Base-by-base conservation (phyloP, 331 rosid genomes). In the Pyracantha coccinea region DNA sequence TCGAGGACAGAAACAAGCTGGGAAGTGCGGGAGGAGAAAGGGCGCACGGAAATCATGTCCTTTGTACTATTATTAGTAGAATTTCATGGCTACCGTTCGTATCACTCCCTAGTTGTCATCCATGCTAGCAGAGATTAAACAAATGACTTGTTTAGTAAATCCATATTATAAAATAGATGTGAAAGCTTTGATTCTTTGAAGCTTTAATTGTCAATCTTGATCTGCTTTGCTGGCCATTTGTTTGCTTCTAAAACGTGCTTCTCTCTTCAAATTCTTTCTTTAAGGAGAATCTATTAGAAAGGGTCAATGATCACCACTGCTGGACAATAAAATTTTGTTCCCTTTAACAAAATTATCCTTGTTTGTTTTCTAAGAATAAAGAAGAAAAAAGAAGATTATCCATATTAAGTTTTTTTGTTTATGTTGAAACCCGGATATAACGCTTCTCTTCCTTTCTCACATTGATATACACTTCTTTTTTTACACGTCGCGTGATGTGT, bases 131-230 rank as follows among this genome's bases (percentile, higher is more conserved):
- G 54, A 67, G 44, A 41, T 54, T 77, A 71, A 52, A 45, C 14
- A 69, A 50, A 60, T 41, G 79, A 33, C 65, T 20, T 0, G 60
- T 75, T 63, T 82, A 77, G 55, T 68, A 58, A 76, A 68, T 20
- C 63, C 57, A 12, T 25, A 70, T 82, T 29, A 20, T 14, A 13
- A 47, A 44, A 61, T 72, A 66, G 54, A 21, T 28, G 32, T 6
- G 65, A 16, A 84, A 77, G 78, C 77, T 84, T 77, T 80, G 80
- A 74, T 84, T 77, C 82, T 65, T 47, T 57, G 23, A 57, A 65
- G 67, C 80, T 38, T 0, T 47, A 5, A 33, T 62, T 32, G 77
- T 73, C 78, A 84, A 77, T 69, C 29, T 19, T 63, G 77, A 79
- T 80, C 47, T 69, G 75, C 58, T 68, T 68, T 55, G 44, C 53